These are phyloP conservation scores for Curvularia sp. DNA, from an alignment of 2,329 filamentous ascomycete genomes.

Conservation along the genomic window DNA sequence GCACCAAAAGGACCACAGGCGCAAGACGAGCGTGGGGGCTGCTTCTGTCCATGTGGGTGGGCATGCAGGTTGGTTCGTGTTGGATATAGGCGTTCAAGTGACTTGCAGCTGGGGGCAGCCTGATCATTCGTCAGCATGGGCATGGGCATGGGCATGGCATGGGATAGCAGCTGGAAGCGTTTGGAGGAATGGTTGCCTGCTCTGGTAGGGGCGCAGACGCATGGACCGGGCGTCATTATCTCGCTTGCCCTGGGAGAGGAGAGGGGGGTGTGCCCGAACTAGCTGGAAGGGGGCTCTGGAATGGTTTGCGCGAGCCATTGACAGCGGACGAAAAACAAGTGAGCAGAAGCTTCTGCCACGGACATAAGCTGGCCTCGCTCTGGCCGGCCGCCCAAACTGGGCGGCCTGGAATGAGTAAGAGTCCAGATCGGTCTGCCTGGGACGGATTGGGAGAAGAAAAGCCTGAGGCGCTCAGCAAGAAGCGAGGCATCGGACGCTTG, in stretches of 20 bases:
- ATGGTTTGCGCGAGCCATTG: conserved; percentile 30
- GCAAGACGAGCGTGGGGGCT: conserved; percentile 42
- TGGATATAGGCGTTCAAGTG: conserved; percentile 32
- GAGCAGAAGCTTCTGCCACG: conserved; percentile 40
- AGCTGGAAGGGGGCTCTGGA: conserved; percentile 2
- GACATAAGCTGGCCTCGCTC: conserved; percentile 38
- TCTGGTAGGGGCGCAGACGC: conserved; percentile 25
- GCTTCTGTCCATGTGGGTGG: conserved; percentile 14
- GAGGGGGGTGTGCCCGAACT: not conserved
- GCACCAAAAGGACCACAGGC: conserved; percentile 25
- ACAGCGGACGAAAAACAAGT: conserved; percentile 19
- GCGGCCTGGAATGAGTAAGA: conserved; percentile 17
- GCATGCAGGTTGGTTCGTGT: conserved; percentile 23
- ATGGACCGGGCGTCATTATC: conserved; percentile 34
- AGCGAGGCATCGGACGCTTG: conserved; percentile 30
- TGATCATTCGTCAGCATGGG: conserved; percentile 18
- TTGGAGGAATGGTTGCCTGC: conserved; percentile 25
- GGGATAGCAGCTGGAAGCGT: conserved; percentile 14
- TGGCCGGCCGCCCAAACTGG: conserved; percentile 24
- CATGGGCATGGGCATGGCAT: not conserved
- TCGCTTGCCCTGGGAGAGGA: conserved; percentile 29
- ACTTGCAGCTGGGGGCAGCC: conserved; percentile 30
- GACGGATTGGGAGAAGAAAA: conserved; percentile 30
- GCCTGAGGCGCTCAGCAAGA: conserved; percentile 31
- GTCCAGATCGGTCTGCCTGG: conserved; percentile 33